A percentile compares a stretch with the other conserved stretches of the same genome.
These are phyloP conservation scores for Trichoderma guizhouense DNA, from an alignment of 2,329 filamentous ascomycete genomes.

Conservation along the genomic window DNA sequence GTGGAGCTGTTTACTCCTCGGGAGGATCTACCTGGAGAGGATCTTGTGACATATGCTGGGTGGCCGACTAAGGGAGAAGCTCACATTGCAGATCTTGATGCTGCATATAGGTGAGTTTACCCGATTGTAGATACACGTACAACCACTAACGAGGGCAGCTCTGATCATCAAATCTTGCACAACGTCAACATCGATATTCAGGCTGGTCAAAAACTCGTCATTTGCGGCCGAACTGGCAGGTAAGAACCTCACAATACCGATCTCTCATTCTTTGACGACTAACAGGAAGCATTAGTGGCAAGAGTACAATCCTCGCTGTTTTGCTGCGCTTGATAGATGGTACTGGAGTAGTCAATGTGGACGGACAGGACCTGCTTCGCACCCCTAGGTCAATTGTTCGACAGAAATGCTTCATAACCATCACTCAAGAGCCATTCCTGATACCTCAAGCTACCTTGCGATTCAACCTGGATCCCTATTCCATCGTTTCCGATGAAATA, in stretches of 20 bases:
- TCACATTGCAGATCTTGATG: slow-evolving; percentile 19
- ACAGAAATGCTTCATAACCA: slow-evolving; percentile 29
- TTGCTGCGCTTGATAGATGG: slow-evolving; percentile 21
- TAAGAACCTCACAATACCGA: background rate
- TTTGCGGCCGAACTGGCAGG: slow-evolving; percentile 29
- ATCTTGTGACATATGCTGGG: background rate
- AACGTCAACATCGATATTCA: slow-evolving; percentile 21
- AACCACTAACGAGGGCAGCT: background rate
- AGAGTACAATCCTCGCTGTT: slow-evolving; percentile 25
- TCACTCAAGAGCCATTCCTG: slow-evolving; percentile 30
- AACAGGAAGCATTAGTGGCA: slow-evolving; percentile 24
- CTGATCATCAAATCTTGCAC: slow-evolving; percentile 20
- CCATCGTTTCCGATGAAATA: background rate
- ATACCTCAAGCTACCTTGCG: slow-evolving; percentile 22
- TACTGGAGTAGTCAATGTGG: slow-evolving; percentile 28
- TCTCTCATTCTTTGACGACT: background rate
- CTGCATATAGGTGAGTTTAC: slow-evolving; percentile 20
- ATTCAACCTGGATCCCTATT: slow-evolving; percentile 23
- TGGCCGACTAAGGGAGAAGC: slow-evolving; percentile 24
- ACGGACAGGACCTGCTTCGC: slow-evolving; percentile 28
- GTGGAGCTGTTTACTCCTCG: slow-evolving; percentile 21
- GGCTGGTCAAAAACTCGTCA: slow-evolving; percentile 23
- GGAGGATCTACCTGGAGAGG: slow-evolving; percentile 19
- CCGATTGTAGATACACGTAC: background rate
- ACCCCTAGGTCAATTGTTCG: slow-evolving; percentile 27